phyloP scores from a whole-genome alignment of 1,139 yeast species.

The Candida glucosophila region DNA sequence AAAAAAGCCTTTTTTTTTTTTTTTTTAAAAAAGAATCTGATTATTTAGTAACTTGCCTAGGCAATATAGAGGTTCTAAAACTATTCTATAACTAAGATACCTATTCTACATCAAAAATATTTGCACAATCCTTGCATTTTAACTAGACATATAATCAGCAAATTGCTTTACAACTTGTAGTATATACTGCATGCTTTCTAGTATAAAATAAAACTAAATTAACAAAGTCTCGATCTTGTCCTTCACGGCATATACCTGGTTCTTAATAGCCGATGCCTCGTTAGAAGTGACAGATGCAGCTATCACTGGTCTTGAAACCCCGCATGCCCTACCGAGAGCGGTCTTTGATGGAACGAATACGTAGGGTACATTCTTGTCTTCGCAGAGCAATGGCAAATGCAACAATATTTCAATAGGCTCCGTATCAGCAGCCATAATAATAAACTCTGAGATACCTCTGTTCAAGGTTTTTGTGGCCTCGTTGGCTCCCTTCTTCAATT shows the following conservation, averaged over 20 bases:
- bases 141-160: too few species aligned
- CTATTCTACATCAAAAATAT: neutral
- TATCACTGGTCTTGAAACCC: conserved; percentile 98
- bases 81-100: neutral
- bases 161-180: too few species aligned
- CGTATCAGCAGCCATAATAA: conserved; percentile 99
- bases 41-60: too few species aligned
- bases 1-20: too few species aligned
- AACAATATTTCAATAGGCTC: conserved; percentile 98
- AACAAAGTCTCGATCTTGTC: conserved; percentile 98
- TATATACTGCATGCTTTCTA: too few species aligned
- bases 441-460: conserved; percentile 99
- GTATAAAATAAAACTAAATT: conserved; percentile 41
- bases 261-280: conserved; percentile 96
- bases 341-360: conserved; percentile 98
- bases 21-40: too few species aligned
- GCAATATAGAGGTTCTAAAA: neutral
- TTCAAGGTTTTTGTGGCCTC: conserved; percentile 99
- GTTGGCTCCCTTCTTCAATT: conserved; percentile 98
- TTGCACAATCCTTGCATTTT: too few species aligned
- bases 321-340: conserved; percentile 99
- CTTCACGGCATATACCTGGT: conserved; percentile 94
- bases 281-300: conserved; percentile 98
- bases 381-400: conserved; percentile 96
- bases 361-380: conserved; percentile 98